These are phyloP conservation scores for Monilinia laxa DNA, from an alignment of 2,329 filamentous ascomycete species.

Conservation along the genomic window DNA sequence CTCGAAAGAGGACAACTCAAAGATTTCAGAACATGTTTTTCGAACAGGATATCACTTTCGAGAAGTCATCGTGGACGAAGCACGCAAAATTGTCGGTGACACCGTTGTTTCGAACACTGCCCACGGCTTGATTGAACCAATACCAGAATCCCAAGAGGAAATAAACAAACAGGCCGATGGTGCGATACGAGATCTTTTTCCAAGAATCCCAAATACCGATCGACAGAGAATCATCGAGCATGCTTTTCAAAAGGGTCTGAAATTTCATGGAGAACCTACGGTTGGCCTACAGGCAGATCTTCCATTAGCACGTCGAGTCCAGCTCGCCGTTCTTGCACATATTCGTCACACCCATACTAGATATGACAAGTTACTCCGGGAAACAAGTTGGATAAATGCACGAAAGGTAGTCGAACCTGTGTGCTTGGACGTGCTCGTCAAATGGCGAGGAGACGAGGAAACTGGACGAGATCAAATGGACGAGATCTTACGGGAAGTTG, in stretches of 20 bases:
- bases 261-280: constrained; percentile 53
- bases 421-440: constrained; percentile 64
- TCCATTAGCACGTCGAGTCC: constrained; percentile 59
- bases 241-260: constrained; percentile 58
- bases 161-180: constrained; percentile 63
- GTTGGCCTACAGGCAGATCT: constrained; percentile 59
- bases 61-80: constrained; percentile 58
- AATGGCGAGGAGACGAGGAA: constrained; percentile 71
- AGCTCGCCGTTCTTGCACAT: constrained; percentile 64
- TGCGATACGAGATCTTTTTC: constrained; percentile 62
- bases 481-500: constrained; percentile 64
- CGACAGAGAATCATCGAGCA: constrained; percentile 61
- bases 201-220: constrained; percentile 64
- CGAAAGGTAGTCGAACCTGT: constrained; percentile 60
- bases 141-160: constrained; percentile 57
- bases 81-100: constrained; percentile 41
- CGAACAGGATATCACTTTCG: constrained; percentile 62
- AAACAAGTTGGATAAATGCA: constrained; percentile 59
- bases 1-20: constrained; percentile 36
- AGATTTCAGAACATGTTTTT: constrained; percentile 50
- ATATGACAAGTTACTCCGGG: constrained; percentile 60
- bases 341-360: constrained; percentile 66
- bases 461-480: constrained; percentile 66
- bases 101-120: constrained; percentile 36
- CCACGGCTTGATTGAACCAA: constrained; percentile 51